These are phyloP conservation scores for Darksidea phi DNA, from an alignment of 495 filamentous ascomycete genomes.

Conservation along the genomic window DNA sequence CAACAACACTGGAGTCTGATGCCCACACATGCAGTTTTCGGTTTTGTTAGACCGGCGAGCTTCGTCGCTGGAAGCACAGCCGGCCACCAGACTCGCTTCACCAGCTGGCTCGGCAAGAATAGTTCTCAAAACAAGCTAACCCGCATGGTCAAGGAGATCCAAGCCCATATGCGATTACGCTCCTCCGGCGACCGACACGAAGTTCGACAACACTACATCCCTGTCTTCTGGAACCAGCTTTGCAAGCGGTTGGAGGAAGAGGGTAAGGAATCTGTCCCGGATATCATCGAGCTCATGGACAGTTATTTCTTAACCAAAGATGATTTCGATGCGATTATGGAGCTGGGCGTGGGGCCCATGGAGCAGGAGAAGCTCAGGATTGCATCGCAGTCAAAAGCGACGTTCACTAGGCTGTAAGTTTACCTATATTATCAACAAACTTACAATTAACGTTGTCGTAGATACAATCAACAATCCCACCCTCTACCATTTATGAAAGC, in stretches of 20 bases:
- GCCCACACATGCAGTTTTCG: conserved; percentile 96
- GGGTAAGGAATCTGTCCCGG: conserved; percentile 44
- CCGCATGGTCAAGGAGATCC: conserved; percentile 88
- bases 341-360: conserved; percentile 86
- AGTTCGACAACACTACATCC: conserved; percentile 90
- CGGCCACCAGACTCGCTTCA: conserved; percentile 61
- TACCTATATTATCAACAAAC: background rate
- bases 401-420: conserved; percentile 78
- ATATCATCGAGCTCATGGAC: conserved; percentile 84
- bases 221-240: conserved; percentile 80
- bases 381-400: conserved; percentile 77
- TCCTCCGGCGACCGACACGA: conserved; percentile 91
- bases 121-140: conserved; percentile 82
- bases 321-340: conserved; percentile 88
- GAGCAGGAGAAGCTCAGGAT: conserved; percentile 70
- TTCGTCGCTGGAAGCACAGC: conserved; percentile 75
- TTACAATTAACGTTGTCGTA: conserved; percentile 35
- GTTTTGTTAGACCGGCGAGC: conserved; percentile 88
- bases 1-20: conserved; percentile 98
- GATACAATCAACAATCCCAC: conserved; percentile 83
- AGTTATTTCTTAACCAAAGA: conserved; percentile 95
- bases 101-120: conserved; percentile 90
- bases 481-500: conserved; percentile 96
- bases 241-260: conserved; percentile 55
- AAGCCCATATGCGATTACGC: conserved; percentile 92